phyloP scores from a whole-genome alignment of 352 stramenopile genomes.

The Peronospora farinosa region DNA sequence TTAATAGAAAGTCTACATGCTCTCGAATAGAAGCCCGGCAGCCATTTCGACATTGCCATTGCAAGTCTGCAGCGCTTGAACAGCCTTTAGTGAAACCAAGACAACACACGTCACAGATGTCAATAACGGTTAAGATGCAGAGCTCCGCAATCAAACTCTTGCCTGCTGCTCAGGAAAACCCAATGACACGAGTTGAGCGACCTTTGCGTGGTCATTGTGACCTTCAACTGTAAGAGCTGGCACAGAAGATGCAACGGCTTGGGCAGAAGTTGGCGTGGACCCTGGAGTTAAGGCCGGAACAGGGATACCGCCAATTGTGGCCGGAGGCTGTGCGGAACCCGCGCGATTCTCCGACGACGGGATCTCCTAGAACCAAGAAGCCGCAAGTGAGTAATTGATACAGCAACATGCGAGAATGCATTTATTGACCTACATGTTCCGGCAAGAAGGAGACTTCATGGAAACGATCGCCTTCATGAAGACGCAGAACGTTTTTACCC shows the following conservation, averaged over 20 bases:
- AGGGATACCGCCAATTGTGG: constrained; percentile 23
- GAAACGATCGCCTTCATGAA: constrained; percentile 54
- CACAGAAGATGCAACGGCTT: constrained; percentile 14
- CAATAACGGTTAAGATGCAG: background rate
- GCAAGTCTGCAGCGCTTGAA: constrained; percentile 57
- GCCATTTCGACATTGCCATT: constrained; percentile 78
- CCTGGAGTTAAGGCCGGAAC: constrained; percentile 26
- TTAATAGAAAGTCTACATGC: constrained; percentile 27
- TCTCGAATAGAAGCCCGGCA: constrained; percentile 77
- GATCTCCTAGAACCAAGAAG: constrained; percentile 43
- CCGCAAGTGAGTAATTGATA: constrained; percentile 1
- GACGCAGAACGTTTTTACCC: constrained; percentile 81
- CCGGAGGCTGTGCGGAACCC: constrained; percentile 19
- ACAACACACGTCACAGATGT: constrained; percentile 19
- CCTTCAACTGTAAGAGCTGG: constrained; percentile 14
- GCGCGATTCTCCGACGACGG: constrained; percentile 48
- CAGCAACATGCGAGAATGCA: background rate
- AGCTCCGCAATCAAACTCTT: constrained; percentile 8
- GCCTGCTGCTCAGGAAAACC: constrained; percentile 63
- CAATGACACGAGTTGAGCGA: constrained; percentile 55
- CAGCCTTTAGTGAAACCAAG: constrained; percentile 35
- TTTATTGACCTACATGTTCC: constrained; percentile 58
- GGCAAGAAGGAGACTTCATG: constrained; percentile 85
- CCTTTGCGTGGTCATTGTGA: constrained; percentile 40
- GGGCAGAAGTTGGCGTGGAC: constrained; percentile 9